A percentile compares a stretch with the other conserved stretches of the same genome.
phyloP scores from a whole-genome alignment of 2,329 filamentous ascomycete genomes.

The Helicocarpus griseus region DNA sequence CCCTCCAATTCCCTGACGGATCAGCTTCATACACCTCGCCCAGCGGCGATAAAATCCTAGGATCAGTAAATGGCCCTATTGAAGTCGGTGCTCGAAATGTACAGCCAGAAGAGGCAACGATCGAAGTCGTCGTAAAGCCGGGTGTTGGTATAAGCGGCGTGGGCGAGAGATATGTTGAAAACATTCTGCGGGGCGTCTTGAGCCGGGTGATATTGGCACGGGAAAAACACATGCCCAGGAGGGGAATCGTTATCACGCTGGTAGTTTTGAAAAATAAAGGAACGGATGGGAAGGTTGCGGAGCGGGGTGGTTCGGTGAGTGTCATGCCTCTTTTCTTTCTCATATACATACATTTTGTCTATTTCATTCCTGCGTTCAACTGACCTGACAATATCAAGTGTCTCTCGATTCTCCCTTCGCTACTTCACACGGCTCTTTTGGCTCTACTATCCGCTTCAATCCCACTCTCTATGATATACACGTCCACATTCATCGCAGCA shows the following conservation, averaged over 20 bases:
- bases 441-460: slow-evolving; percentile 74
- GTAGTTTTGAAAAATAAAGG: slow-evolving; percentile 29
- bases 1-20: slow-evolving; percentile 29
- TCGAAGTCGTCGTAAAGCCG: slow-evolving; percentile 85
- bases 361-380: not conserved
- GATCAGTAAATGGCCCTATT: slow-evolving; percentile 83
- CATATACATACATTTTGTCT: not conserved
- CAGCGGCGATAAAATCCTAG: slow-evolving; percentile 66
- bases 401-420: slow-evolving; percentile 66
- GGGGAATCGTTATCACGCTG: slow-evolving; percentile 35
- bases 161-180: slow-evolving; percentile 73
- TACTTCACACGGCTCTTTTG: slow-evolving; percentile 70
- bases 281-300: slow-evolving; percentile 20
- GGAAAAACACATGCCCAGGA: slow-evolving; percentile 31
- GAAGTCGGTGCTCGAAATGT: slow-evolving; percentile 73
- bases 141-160: slow-evolving; percentile 77
- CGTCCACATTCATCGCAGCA: slow-evolving; percentile 56
- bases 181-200: slow-evolving; percentile 29
- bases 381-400: slow-evolving; percentile 43
- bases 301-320: slow-evolving; percentile 31
- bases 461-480: slow-evolving; percentile 64
- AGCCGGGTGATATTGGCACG: slow-evolving; percentile 33
- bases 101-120: slow-evolving; percentile 79
- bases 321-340: no score
- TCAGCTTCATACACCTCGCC: slow-evolving; percentile 34